Evolutionary conservation across 768 basidiomycete species (phyloP).

Genomic region (Naganishia randhawae): DNA sequence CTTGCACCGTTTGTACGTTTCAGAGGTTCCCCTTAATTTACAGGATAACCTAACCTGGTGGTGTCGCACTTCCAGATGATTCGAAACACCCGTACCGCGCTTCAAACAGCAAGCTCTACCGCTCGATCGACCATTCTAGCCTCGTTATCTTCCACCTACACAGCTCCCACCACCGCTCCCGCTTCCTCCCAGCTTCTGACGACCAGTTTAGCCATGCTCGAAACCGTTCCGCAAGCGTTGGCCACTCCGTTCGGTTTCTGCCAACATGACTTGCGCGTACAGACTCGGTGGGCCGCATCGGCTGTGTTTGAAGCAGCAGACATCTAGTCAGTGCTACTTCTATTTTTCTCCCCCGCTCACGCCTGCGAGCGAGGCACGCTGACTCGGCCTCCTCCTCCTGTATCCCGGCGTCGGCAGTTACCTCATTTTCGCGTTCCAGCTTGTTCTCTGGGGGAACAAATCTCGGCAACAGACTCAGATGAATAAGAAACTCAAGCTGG

Average conservation of each 20-base stretch:
- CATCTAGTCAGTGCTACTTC: conserved; percentile 38
- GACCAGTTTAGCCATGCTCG: background rate
- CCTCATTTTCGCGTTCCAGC: conserved; percentile 47
- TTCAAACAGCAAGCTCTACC: conserved; percentile 34
- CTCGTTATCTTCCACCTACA: conserved; percentile 34
- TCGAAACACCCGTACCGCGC: conserved; percentile 27
- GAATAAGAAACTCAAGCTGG: conserved; percentile 34
- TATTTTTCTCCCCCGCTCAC: too few relatives aligned
- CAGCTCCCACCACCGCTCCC: conserved; percentile 34
- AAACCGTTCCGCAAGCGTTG: conserved; percentile 43
- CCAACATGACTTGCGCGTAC: conserved; percentile 39
- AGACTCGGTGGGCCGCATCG: conserved; percentile 42
- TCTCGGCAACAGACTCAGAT: conserved; percentile 38
- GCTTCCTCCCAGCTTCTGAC: background rate
- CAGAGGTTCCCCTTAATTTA: background rate
- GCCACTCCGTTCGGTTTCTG: conserved; percentile 43
- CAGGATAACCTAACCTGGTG: background rate
- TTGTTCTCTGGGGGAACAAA: conserved; percentile 31
- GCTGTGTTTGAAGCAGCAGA: conserved; percentile 48
- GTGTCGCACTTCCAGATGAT: conserved; percentile 29
- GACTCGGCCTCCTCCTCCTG: background rate
- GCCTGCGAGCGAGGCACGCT: background rate
- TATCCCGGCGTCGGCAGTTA: too few relatives aligned
- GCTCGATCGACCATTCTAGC: conserved; percentile 38
- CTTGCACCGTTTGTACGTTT: conserved; percentile 40